These are phyloP conservation scores for Neurospora sp. DNA, from an alignment of 495 filamentous ascomycete genomes.

Conservation along the genomic window DNA sequence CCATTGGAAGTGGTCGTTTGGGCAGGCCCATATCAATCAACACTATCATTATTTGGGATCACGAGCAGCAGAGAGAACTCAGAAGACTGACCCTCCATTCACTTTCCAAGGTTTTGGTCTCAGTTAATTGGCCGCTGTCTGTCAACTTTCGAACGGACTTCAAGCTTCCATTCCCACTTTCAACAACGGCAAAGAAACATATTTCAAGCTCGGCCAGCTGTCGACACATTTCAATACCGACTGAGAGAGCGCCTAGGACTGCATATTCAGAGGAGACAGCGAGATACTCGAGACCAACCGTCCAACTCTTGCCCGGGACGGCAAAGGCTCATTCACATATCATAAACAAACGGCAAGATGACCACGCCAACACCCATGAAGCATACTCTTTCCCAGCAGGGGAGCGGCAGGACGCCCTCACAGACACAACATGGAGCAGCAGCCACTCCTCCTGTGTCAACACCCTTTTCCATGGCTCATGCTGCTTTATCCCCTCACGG, in stretches of 20 bases:
- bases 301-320: not conserved
- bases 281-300: not conserved
- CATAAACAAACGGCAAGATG: constrained; percentile 20
- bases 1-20: not conserved
- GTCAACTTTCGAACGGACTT: not conserved
- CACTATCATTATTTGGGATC: not conserved
- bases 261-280: not conserved
- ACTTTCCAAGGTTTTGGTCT: not conserved
- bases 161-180: not conserved
- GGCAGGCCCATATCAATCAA: not conserved
- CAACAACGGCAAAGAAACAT: not conserved
- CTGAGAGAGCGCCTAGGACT: not conserved
- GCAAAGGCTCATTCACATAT: not conserved
- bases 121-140: not conserved
- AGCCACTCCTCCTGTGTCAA: constrained; percentile 45
- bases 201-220: not conserved
- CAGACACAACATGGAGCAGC: constrained; percentile 34
- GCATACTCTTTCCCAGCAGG: constrained; percentile 38
- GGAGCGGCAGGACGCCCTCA: constrained; percentile 29
- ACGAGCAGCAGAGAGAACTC: not conserved
- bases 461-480: constrained; percentile 41
- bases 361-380: constrained; percentile 41
- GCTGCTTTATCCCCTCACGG: constrained; percentile 42
- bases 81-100: not conserved
- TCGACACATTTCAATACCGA: not conserved